These are phyloP conservation scores for Aspergillus ostianus DNA, from an alignment of 495 filamentous ascomycete genomes.

Conservation along the genomic window DNA sequence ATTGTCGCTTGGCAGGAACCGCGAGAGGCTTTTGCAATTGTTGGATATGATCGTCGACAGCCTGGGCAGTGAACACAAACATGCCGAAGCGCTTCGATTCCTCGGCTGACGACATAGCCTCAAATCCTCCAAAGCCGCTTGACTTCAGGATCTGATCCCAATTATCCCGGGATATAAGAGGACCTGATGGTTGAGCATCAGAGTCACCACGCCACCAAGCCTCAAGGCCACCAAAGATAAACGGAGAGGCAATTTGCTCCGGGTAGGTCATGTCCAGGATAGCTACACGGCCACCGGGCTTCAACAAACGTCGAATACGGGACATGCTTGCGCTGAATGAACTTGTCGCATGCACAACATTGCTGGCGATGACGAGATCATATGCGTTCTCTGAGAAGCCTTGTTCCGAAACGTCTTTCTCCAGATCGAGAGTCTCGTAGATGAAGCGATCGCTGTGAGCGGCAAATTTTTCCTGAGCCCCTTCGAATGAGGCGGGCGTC, in stretches of 20 bases:
- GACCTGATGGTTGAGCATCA: background rate
- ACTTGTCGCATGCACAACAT: constrained; percentile 8
- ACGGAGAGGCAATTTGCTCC: background rate
- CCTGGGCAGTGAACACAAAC: constrained; percentile 6
- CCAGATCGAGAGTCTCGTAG: constrained; percentile 24
- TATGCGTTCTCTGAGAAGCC: constrained; percentile 19
- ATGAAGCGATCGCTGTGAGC: background rate
- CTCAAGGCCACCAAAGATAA: background rate
- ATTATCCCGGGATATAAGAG: background rate
- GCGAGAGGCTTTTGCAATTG: background rate
- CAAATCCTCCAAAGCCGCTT: constrained; percentile 11
- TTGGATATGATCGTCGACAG: constrained; percentile 6
- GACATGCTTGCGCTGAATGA: background rate
- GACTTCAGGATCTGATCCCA: constrained; percentile 11
- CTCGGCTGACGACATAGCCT: background rate
- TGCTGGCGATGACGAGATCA: constrained; percentile 24
- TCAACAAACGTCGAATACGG: constrained; percentile 3
- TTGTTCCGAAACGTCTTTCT: constrained; percentile 9
- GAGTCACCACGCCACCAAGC: constrained; percentile 11
- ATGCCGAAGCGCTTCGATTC: background rate
- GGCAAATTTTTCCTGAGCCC: background rate
- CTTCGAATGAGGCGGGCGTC: constrained; percentile 9
- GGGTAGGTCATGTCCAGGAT: background rate
- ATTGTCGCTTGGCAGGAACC: background rate
- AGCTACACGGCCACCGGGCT: constrained; percentile 3